A percentile compares a stretch with the other conserved stretches of the same genome.
Conservation (phyloP, 2,329 filamentous ascomycete genomes). For the Diaporthe sp. region DNA sequence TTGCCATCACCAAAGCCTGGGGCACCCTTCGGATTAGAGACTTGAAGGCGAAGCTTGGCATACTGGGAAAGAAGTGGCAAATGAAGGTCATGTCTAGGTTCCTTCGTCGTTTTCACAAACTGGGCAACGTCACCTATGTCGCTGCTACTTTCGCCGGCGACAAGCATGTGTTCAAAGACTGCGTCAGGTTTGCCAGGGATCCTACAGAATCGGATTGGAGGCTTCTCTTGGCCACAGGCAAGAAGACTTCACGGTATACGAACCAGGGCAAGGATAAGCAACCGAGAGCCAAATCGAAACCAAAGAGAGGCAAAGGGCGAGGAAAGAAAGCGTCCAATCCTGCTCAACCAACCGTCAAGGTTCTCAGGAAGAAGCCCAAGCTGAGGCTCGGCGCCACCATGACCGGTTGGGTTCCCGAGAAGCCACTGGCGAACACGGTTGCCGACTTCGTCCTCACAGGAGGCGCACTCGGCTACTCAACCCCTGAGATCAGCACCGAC, state of each 20-base stretch:
- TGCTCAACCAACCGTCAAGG: constrained; percentile 20
- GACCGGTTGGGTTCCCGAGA: constrained; percentile 51
- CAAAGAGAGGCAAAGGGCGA: constrained; percentile 33
- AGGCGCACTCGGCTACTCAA: constrained; percentile 52
- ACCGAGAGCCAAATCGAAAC: constrained; percentile 45
- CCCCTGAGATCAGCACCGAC: constrained; percentile 52
- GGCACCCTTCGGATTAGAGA: constrained; percentile 71
- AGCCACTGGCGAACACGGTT: constrained; percentile 52
- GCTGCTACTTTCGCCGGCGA: constrained; percentile 66
- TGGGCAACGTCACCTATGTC: constrained; percentile 70
- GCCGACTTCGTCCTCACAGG: constrained; percentile 53
- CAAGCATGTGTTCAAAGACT: constrained; percentile 71
- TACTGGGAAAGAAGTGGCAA: constrained; percentile 68
- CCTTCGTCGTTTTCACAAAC: constrained; percentile 69
- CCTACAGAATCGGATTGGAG: constrained; percentile 70
- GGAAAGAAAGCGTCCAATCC: constrained; percentile 21
- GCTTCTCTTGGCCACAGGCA: constrained; percentile 66
- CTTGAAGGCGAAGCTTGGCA: constrained; percentile 69
- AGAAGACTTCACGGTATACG: constrained; percentile 49
- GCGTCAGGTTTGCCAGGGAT: constrained; percentile 70
- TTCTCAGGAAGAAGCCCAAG: constrained; percentile 39
- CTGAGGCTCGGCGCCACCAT: constrained; percentile 24
- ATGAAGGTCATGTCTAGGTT: constrained; percentile 73
- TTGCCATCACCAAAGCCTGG: constrained; percentile 71
- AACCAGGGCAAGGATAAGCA: constrained; percentile 42